These are phyloP conservation scores for Epichloe hybrida DNA, from an alignment of 2,329 filamentous ascomycete genomes.

Conservation along the genomic window DNA sequence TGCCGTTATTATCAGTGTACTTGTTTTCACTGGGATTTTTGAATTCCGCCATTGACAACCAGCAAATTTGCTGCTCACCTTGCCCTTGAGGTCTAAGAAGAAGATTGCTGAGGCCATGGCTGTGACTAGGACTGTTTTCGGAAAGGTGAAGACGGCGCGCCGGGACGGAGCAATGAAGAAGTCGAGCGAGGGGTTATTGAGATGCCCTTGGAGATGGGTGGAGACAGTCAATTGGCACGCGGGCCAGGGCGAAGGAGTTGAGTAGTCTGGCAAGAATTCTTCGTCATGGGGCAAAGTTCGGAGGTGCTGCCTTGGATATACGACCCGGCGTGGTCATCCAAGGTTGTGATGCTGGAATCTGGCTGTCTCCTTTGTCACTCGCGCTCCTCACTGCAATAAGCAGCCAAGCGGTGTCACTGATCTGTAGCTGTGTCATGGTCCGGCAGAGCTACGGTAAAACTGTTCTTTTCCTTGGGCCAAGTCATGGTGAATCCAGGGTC, in stretches of 20 bases:
- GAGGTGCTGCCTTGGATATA: not conserved
- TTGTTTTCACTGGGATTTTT: not conserved
- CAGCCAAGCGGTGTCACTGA: not conserved
- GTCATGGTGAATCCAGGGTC: not conserved
- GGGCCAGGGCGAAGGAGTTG: constrained; percentile 10
- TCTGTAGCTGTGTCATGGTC: not conserved
- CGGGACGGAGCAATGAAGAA: not conserved
- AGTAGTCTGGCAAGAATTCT: not conserved
- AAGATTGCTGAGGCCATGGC: constrained; percentile 94
- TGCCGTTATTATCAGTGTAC: not conserved
- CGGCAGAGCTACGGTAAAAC: constrained; percentile 9
- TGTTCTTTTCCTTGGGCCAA: not conserved
- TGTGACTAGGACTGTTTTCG: not conserved
- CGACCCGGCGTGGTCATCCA: constrained; percentile 1
- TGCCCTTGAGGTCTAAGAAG: constrained; percentile 99
- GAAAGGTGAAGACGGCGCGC: not conserved
- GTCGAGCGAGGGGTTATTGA: not conserved
- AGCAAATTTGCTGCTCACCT: constrained; percentile 41
- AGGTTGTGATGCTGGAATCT: not conserved
- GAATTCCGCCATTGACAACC: not conserved
- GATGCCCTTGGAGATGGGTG: not conserved
- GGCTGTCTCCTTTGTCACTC: not conserved
- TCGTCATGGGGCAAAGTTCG: not conserved
- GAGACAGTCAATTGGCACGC: constrained; percentile 13
- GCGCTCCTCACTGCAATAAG: not conserved